These are phyloP conservation scores for Apiospora rasikravindrae DNA, from an alignment of 2,329 filamentous ascomycete genomes.

Conservation along the genomic window DNA sequence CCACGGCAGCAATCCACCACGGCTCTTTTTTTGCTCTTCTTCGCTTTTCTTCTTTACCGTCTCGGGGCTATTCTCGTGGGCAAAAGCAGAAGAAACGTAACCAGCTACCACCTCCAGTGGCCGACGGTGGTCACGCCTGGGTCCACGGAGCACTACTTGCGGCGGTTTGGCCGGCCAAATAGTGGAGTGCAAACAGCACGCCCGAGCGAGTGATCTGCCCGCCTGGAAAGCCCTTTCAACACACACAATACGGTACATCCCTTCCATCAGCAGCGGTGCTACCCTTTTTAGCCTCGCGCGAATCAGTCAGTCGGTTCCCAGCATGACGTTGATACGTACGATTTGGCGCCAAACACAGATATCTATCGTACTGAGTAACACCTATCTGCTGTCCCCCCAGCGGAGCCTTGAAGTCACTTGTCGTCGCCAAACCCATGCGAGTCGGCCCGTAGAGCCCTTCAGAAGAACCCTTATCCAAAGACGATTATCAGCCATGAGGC, in stretches of 20 bases:
- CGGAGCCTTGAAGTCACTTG: slow-evolving; percentile 10
- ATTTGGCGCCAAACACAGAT: not conserved
- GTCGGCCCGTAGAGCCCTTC: slow-evolving; percentile 8
- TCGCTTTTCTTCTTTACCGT: not conserved
- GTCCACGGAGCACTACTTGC: slow-evolving; percentile 44
- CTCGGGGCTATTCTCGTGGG: slow-evolving; percentile 20
- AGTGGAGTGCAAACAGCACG: slow-evolving; percentile 48
- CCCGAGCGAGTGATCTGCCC: slow-evolving; percentile 13
- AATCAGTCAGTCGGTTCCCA: slow-evolving; percentile 10
- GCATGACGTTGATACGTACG: not conserved
- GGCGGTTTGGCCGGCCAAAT: slow-evolving; percentile 65
- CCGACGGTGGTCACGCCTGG: slow-evolving; percentile 24
- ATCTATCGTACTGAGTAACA: not conserved
- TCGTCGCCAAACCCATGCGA: slow-evolving; percentile 2
- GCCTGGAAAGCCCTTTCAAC: not conserved
- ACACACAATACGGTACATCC: not conserved
- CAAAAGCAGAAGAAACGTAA: not conserved
- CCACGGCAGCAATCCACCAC: not conserved
- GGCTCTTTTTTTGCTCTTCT: not conserved
- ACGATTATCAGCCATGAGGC: not conserved
- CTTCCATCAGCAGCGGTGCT: not conserved
- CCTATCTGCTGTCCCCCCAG: not conserved
- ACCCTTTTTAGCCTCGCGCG: not conserved
- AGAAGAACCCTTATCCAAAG: slow-evolving; percentile 2
- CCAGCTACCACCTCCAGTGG: slow-evolving; percentile 21